Base-by-base conservation (phyloP, 345 rosid species). In the Lagerstroemia speciosa region DNA sequence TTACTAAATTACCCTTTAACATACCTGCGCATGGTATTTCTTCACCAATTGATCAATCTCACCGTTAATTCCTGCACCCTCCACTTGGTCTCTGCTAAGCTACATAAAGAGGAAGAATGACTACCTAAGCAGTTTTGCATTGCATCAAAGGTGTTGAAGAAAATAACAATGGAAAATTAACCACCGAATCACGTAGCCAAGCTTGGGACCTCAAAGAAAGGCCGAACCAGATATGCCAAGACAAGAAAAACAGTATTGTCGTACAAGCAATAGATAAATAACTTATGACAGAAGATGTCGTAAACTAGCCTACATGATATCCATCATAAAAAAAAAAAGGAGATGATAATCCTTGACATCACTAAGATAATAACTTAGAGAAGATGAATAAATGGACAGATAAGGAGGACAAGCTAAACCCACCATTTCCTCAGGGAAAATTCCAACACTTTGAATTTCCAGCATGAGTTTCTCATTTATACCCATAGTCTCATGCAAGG, bases 381-480 rank as follows among this genome's bases (percentile, higher is more conserved):
- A 67, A 40, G 10, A 37, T 20, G 52, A 65, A 8, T n/a, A 37
- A 3, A 46, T 43, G 53, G 31, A 27, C 58, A 40, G n/a, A 24
- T 29, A 57, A 31, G 68, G 6, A 38, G 29, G 43, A 24, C 57
- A 65, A 74, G 69, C 53, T 62, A 61, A 62, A 74, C 87, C n/a
- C 84, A 94, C 99, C 93, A 72, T 48, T 68, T 83, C 81, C 65
- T 89, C 95, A 75, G 86, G 83, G 80, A 83, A 88, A 76, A 89
- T 88, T 65, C 96, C 96, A 74, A 94, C 75, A 76, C 93, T 91
- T 66, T 86, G 86, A 73, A 90, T 74, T 78, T 94, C 99, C 87
- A 89, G 63, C 73, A 70, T 74, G 71, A 94, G 83, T 81, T 83
- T 94, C 72, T 91, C 91, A 72, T 83, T 82, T 53, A 84, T 78